Base-by-base conservation (phyloP, 139 green algal species). In the Diplosphaera chodatii region DNA sequence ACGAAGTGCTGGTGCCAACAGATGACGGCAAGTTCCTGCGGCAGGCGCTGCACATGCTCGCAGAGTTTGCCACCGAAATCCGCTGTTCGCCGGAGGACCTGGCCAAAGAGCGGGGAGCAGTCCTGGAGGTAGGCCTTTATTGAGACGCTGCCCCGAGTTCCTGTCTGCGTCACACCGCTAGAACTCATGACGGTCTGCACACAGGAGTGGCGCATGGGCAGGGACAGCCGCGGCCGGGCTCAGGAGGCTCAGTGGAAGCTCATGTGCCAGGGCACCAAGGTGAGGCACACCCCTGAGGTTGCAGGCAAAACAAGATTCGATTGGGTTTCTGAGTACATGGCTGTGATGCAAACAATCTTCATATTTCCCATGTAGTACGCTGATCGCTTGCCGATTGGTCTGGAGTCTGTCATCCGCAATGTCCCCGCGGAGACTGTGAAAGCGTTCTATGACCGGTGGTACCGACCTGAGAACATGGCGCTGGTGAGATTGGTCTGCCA, bases 171-270 rank as follows among this genome's bases (percentile, higher is more conserved):
- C n/a, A n/a, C n/a, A n/a, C n/a, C n/a, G n/a, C n/a, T n/a, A n/a
- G n/a, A n/a, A n/a, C n/a, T n/a, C n/a, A n/a, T n/a, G n/a, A n/a
- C 25, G 48, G 18, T 27, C 18, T 59, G 48, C 48, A n/a, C n/a
- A n/a, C n/a, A 59, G 76, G 92, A 97, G 78, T 91, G 83, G 90
- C 80, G 92, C 29, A 79, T 86, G 74, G 79, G 72, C 20, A 72
- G 83, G 0, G 82, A 91, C 72, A 82, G 85, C 20, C 31, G 64
- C 1, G 87, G 89, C 2, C 79, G 91, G 3, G 76, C 86, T 41
- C 78, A 85, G 72, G 79, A 93, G 69, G 89, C 91, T 2, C 86
- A 96, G 76, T 97, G 91, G 91, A 82, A 90, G 75, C 78, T 92
- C 6, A 79, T 95, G 27, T 83, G 94, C 77, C 27, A 91, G 64